Evolutionary conservation across 2,329 filamentous ascomycete species (phyloP).

Genomic region (Microthyrium microscopicum): DNA sequence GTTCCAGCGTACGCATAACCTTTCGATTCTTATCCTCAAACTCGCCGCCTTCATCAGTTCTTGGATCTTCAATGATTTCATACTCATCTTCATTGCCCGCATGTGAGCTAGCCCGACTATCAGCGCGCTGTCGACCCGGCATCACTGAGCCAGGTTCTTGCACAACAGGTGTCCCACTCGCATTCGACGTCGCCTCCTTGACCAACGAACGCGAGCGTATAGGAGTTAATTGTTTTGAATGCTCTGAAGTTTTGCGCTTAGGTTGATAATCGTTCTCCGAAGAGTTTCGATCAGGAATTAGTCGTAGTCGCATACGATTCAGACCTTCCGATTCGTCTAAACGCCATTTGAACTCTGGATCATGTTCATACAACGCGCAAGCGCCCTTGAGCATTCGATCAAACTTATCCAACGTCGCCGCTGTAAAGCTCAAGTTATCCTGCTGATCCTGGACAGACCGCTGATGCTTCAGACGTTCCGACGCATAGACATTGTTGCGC

Average conservation of each 20-base stretch:
- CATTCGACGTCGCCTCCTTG: constrained; percentile 15
- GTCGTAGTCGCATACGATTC: constrained; percentile 81
- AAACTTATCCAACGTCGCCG: constrained; percentile 60
- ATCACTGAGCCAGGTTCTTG: constrained; percentile 13
- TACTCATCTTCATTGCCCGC: constrained; percentile 61
- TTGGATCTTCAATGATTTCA: constrained; percentile 86
- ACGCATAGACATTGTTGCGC: constrained; percentile 89
- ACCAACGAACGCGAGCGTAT: constrained; percentile 30
- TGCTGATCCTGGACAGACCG: constrained; percentile 81
- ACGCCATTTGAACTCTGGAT: constrained; percentile 59
- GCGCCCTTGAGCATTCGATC: constrained; percentile 62
- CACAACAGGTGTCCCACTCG: constrained; percentile 8
- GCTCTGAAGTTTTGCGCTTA: constrained; percentile 53
- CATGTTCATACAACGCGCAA: constrained; percentile 61
- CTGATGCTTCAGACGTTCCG: constrained; percentile 84
- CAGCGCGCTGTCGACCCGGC: constrained; percentile 18
- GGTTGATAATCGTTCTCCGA: constrained; percentile 65
- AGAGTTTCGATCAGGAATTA: constrained; percentile 59
- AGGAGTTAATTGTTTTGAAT: constrained; percentile 24
- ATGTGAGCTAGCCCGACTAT: constrained; percentile 22
- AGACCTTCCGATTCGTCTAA: constrained; percentile 90
- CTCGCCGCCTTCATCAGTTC: constrained; percentile 63
- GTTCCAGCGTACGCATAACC: constrained; percentile 84
- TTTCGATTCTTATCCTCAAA: constrained; percentile 98
- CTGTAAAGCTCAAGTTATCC: constrained; percentile 67